Conservation (phyloP, 2,329 filamentous ascomycete species). For the Phialophora expanda region DNA sequence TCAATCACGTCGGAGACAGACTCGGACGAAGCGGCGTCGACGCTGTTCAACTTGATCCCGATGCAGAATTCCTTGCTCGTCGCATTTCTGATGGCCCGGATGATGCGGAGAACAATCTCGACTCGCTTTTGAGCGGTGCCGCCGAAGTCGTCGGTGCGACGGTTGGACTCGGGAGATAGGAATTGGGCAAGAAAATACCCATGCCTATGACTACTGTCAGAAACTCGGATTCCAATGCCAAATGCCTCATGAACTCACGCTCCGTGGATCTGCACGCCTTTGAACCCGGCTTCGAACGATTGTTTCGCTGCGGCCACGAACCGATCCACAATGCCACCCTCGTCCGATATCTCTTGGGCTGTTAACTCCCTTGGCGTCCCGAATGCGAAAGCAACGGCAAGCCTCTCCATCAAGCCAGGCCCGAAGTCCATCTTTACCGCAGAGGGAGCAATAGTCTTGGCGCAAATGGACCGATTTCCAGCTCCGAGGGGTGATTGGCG, state of each 20-base stretch:
- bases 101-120: too few relatives aligned
- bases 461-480: neutral
- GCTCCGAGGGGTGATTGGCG: neutral
- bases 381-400: neutral
- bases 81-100: too few relatives aligned
- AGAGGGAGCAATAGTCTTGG: neutral
- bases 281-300: neutral
- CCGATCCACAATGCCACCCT: neutral
- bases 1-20: neutral
- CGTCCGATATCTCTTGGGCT: neutral
- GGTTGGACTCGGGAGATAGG: neutral
- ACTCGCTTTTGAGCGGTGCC: neutral
- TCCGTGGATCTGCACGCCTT: neutral
- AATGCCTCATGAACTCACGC: neutral
- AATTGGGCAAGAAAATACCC: constrained; percentile 1
- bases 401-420: neutral
- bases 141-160: neutral
- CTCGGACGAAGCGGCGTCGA: neutral
- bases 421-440: neutral
- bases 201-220: neutral
- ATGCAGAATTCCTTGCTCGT: too few relatives aligned
- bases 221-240: too few relatives aligned
- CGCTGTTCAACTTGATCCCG: neutral
- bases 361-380: neutral
- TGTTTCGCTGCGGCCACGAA: neutral